Conservation (phyloP, 2,329 filamentous ascomycete genomes). For the Magnaporthales sp. region DNA sequence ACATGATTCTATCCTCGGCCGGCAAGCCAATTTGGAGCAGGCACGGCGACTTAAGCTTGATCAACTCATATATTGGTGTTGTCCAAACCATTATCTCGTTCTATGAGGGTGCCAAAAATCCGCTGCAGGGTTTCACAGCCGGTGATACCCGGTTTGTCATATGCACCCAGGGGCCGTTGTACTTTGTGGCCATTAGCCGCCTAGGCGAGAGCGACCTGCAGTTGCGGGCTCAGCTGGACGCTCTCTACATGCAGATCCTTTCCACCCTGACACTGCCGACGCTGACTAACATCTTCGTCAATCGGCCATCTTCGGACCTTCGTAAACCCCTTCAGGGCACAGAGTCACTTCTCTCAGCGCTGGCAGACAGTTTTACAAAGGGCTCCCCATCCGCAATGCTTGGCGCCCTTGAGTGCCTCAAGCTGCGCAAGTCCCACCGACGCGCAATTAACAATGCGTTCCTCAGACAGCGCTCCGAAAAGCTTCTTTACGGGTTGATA, state of each 20-base stretch:
- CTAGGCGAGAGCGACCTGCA: conserved; percentile 89
- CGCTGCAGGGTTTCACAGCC: conserved; percentile 77
- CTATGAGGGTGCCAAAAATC: conserved; percentile 73
- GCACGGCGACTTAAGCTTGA: conserved; percentile 80
- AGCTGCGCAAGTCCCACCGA: conserved; percentile 79
- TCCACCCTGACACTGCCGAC: conserved; percentile 88
- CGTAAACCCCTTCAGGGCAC: conserved; percentile 85
- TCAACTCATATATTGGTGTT: conserved; percentile 90
- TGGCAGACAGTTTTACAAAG: conserved; percentile 89
- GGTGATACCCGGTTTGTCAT: conserved; percentile 80
- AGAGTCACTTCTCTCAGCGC: conserved; percentile 78
- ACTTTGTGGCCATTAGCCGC: conserved; percentile 87
- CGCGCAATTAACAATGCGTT: conserved; percentile 80
- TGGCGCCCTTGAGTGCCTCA: conserved; percentile 88
- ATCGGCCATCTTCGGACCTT: conserved; percentile 88
- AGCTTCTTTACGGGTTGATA: conserved; percentile 84
- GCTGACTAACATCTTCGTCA: conserved; percentile 77
- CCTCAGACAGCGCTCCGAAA: conserved; percentile 66
- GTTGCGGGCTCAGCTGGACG: conserved; percentile 78
- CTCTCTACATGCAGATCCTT: conserved; percentile 95
- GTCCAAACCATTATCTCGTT: conserved; percentile 98
- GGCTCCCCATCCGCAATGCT: conserved; percentile 85
- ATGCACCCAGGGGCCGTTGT: conserved; percentile 74
- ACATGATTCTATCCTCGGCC: conserved; percentile 89
- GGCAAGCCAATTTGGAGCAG: conserved; percentile 97